Evolutionary conservation across 129 eudicot species (phyloP).

Genomic region (Centella asiatica): DNA sequence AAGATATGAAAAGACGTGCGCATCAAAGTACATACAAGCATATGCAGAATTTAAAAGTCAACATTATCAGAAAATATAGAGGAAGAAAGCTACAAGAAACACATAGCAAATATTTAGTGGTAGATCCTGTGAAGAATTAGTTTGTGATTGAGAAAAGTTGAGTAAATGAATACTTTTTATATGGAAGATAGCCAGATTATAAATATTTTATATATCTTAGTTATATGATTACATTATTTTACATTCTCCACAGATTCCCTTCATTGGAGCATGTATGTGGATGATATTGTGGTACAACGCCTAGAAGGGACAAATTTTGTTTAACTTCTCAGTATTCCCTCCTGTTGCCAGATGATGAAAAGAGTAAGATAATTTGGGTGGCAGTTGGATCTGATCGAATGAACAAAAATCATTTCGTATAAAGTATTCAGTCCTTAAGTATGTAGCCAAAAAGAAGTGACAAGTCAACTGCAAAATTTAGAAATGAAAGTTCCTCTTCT

Average conservation of each 20-base stretch:
- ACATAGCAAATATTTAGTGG: not conserved
- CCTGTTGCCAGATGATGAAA: not conserved
- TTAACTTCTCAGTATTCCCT: not conserved
- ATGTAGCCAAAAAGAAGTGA: too few species aligned
- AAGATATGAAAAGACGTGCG: not conserved
- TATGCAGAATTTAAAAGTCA: not conserved
- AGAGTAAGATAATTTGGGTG: too few species aligned
- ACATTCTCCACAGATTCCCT: not conserved
- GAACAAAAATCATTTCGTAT: too few species aligned
- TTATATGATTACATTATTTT: not conserved
- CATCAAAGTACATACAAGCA: too few species aligned
- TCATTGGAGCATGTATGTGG: not conserved
- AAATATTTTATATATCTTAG: not conserved
- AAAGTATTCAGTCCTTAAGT: too few species aligned
- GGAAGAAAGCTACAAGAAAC: not conserved
- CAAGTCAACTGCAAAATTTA: too few species aligned
- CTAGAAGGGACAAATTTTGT: not conserved
- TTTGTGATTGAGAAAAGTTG: not conserved
- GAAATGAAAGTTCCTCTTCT: too few species aligned
- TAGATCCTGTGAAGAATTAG: not conserved
- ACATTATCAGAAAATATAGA: not conserved
- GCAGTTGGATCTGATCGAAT: too few species aligned
- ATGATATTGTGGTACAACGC: not conserved
- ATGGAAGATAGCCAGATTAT: not conserved
- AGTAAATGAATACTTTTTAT: not conserved